These are phyloP conservation scores for Phytophthora agathidicida DNA, from an alignment of 352 stramenopile species.

Conservation along the genomic window DNA sequence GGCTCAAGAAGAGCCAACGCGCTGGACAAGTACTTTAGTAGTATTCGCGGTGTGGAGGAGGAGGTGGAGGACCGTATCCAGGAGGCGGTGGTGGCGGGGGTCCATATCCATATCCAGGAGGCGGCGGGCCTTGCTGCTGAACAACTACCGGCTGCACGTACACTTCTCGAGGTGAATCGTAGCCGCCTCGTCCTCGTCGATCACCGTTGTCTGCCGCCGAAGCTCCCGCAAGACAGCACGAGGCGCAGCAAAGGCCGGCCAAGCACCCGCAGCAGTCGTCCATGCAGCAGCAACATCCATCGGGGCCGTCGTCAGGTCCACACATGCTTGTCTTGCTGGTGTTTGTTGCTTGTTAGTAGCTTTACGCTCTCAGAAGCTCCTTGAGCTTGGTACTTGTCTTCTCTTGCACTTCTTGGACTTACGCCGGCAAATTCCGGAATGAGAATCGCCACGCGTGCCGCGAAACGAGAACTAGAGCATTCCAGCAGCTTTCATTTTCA, in stretches of 20 bases:
- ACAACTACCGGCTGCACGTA: conserved; percentile 37
- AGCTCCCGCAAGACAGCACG: conserved; percentile 29
- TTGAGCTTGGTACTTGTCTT: not conserved
- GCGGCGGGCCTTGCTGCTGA: conserved; percentile 25
- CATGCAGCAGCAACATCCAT: conserved; percentile 14
- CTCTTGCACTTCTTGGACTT: conserved; percentile 4
- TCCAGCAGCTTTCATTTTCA: conserved; percentile 11
- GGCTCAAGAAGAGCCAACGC: too few relatives aligned
- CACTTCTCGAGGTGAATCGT: conserved; percentile 26
- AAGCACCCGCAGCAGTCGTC: conserved; percentile 35
- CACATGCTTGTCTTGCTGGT: conserved; percentile 13
- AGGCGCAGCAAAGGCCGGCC: conserved; percentile 29
- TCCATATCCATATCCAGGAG: conserved; percentile 23
- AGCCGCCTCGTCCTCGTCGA: conserved; percentile 7
- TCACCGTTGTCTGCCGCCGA: conserved; percentile 20
- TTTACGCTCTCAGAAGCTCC: not conserved
- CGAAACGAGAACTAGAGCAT: conserved; percentile 1
- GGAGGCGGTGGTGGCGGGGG: conserved; percentile 4
- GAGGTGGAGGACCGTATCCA: conserved; percentile 11
- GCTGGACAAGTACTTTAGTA: conserved; percentile 18
- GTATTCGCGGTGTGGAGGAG: conserved; percentile 18
- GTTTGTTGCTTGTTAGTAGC: conserved; percentile 1
- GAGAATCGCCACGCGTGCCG: not conserved
- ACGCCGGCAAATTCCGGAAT: conserved; percentile 21
- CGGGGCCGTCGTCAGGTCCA: conserved; percentile 22